Conservation (phyloP, 1,284 basidiomycete species). For the Hymenochaete sp. region DNA sequence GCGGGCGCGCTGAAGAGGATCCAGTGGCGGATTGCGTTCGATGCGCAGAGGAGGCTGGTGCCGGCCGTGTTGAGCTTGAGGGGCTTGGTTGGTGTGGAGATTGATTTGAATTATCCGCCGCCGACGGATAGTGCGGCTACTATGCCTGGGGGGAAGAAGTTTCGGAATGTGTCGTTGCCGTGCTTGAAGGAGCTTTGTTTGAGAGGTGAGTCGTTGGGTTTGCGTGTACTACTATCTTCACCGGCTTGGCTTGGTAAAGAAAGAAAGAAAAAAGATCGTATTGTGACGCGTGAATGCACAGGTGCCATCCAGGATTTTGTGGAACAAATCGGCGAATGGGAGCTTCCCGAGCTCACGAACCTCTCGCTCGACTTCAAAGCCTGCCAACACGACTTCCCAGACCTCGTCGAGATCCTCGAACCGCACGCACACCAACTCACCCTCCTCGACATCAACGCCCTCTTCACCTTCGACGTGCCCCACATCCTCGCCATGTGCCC, state of each 20-base stretch:
- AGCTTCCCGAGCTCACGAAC: slow-evolving; percentile 45
- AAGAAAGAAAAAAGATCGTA: too few species aligned
- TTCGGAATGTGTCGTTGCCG: slow-evolving; percentile 44
- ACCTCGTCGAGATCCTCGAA: slow-evolving; percentile 47
- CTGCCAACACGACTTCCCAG: slow-evolving; percentile 44
- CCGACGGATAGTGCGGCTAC: slow-evolving; percentile 19
- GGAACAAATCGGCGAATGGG: slow-evolving; percentile 59
- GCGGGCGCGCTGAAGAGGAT: slow-evolving; percentile 44
- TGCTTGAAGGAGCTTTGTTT: slow-evolving; percentile 52
- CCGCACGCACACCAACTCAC: slow-evolving; percentile 47
- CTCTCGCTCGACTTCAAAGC: slow-evolving; percentile 46
- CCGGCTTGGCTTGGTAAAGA: too few species aligned
- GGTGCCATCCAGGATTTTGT: slow-evolving; percentile 52
- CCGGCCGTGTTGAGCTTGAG: slow-evolving; percentile 56
- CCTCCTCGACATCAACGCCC: slow-evolving; percentile 55
- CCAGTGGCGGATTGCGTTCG: slow-evolving; percentile 47
- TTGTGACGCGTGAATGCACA: too few species aligned
- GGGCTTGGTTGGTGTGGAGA: slow-evolving; percentile 40
- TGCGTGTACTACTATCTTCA: too few species aligned
- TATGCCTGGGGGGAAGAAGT: slow-evolving; percentile 21
- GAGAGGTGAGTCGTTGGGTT: too few species aligned
- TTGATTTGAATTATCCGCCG: slow-evolving; percentile 39
- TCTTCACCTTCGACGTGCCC: slow-evolving; percentile 44
- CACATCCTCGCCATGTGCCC: slow-evolving; percentile 56
- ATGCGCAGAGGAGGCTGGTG: slow-evolving; percentile 52